These are phyloP conservation scores for Pichia rugopelliculosa DNA, from an alignment of 805 yeast genomes.

Conservation along the genomic window DNA sequence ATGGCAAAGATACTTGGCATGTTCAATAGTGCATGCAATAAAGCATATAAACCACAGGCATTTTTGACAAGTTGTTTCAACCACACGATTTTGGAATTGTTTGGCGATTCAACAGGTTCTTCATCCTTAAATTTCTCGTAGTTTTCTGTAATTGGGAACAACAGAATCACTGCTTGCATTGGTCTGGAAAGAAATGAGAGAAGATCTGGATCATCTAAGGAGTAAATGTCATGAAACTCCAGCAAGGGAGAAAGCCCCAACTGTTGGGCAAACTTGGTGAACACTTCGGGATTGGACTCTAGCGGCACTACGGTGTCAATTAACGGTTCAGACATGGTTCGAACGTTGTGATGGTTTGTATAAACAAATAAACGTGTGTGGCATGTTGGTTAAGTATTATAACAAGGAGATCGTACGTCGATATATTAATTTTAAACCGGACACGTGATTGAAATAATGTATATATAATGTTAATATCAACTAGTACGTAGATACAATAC, in stretches of 20 bases:
- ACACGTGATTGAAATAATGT: too few species aligned
- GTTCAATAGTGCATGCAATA: conserved; percentile 54
- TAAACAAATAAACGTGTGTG: too few species aligned
- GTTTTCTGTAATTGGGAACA: conserved; percentile 68
- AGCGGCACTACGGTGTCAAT: conserved; percentile 61
- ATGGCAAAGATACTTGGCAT: conserved; percentile 40
- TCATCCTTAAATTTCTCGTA: conserved; percentile 45
- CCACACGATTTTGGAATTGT: conserved; percentile 46
- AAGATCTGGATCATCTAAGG: conserved; percentile 78
- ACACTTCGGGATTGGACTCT: conserved; percentile 85
- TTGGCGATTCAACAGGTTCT: not conserved
- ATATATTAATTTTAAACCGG: too few species aligned
- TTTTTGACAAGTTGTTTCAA: conserved; percentile 76
- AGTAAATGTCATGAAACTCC: conserved; percentile 73
- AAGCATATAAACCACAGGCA: conserved; percentile 89
- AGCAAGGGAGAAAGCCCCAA: conserved; percentile 59
- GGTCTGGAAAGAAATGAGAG: conserved; percentile 80
- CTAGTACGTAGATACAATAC: too few species aligned
- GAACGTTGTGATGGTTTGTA: not conserved
- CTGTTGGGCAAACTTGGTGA: conserved; percentile 56
- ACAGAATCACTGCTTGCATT: conserved; percentile 59
- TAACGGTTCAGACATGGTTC: not conserved
- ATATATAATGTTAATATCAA: too few species aligned
- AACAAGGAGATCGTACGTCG: too few species aligned
- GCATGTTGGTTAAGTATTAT: too few species aligned